Conservation (phyloP, 257 asterid species). For the Asclepias syriaca region DNA sequence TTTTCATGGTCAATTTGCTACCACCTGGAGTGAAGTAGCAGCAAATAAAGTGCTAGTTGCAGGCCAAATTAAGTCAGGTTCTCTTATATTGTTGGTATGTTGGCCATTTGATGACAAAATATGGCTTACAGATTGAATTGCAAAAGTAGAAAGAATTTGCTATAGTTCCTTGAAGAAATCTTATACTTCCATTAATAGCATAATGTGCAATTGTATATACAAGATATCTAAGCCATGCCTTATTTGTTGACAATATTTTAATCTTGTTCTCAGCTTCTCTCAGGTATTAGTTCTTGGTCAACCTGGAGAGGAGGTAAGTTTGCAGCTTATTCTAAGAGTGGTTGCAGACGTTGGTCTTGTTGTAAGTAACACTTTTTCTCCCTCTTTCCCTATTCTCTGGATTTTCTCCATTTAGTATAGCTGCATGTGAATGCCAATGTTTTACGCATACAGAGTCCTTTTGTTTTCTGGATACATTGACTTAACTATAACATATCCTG, state of each 20-base stretch:
- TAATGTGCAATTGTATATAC: background rate
- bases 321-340: slow-evolving; percentile 86
- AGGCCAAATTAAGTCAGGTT: background rate
- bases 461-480: background rate
- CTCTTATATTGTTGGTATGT: background rate
- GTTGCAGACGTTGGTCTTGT: slow-evolving; percentile 99
- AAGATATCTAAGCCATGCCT: background rate
- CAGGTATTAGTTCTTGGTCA: slow-evolving; percentile 81
- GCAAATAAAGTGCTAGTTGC: background rate
- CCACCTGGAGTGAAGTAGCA: background rate
- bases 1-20: background rate
- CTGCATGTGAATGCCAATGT: background rate
- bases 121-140: background rate
- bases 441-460: background rate
- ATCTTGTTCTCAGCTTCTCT: slow-evolving; percentile 20
- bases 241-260: slow-evolving; percentile 4
- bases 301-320: slow-evolving; percentile 84
- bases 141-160: background rate
- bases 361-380: slow-evolving; percentile 41
- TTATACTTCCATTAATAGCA: background rate
- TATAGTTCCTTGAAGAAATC: background rate
- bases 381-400: slow-evolving; percentile 2
- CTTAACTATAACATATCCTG: background rate
- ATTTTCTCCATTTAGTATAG: background rate
- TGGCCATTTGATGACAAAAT: background rate